Conservation (phyloP, 2,329 filamentous ascomycete species). For the Monilinia vaccinii-corymbosi region DNA sequence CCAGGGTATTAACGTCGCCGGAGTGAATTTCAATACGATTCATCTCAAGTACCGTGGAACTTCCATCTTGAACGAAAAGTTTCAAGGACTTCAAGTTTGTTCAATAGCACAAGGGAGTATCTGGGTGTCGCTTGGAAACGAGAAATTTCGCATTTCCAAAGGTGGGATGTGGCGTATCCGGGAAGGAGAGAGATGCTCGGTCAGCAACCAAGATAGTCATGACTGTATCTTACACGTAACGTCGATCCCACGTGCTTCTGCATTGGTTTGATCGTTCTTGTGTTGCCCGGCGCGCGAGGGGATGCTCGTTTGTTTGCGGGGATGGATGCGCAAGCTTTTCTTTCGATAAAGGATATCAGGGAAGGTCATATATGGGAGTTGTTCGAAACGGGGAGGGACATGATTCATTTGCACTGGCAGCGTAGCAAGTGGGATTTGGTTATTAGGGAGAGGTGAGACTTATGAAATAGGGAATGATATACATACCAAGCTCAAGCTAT, state of each 20-base stretch:
- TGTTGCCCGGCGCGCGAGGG: background rate
- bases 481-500: background rate
- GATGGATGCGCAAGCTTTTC: constrained; percentile 26
- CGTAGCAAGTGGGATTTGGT: background rate
- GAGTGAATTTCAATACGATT: constrained; percentile 13
- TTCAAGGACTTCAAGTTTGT: constrained; percentile 11
- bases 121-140: constrained; percentile 11
- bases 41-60: background rate
- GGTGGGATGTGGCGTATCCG: constrained; percentile 19
- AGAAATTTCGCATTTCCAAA: constrained; percentile 14
- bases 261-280: background rate
- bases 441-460: background rate
- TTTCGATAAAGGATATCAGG: constrained; percentile 63
- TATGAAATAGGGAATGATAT: background rate
- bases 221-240: background rate
- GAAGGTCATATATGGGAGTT: background rate
- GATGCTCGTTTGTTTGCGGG: constrained; percentile 31
- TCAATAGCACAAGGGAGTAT: constrained; percentile 16
- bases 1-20: constrained; percentile 11
- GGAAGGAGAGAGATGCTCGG: constrained; percentile 13
- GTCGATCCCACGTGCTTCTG: background rate
- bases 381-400: too few relatives aligned
- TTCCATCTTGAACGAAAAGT: background rate
- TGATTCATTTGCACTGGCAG: background rate
- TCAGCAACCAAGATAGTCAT: background rate